Evolutionary conservation across 2,329 filamentous ascomycete species (phyloP), one percentile per base, ranked within the genome.

Genomic region (Cercospora sesami): DNA sequence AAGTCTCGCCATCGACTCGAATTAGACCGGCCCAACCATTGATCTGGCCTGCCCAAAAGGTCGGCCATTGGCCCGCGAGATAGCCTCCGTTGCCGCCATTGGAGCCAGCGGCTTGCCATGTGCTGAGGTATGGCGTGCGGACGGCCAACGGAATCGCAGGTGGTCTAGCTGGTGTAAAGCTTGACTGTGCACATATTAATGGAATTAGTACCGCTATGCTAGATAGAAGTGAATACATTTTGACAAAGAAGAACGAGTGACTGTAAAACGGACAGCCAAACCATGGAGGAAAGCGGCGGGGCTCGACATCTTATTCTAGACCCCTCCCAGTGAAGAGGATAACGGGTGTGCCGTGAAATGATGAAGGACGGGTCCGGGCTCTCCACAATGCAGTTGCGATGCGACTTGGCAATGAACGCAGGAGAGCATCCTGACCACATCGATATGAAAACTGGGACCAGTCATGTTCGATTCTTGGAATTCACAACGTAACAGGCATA

Each of bases 131-230:
- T 0, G 91, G 91, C 9, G 88, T 90, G 69, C 87, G 88, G 55
- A 94, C 91, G 53, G 90, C 90, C 36, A 94, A 79, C 12, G 91
- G 91, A 30, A 91, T 83, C 1, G 90, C 85, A 16, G 90, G 90
- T 51, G 90, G 89, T 6, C 88, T 84, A 39, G 86, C 85, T 36
- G 90, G 90, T 39, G 80, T 83, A 75, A 91, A 91, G 1, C 83
- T 86, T 9, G 88, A 90, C 57, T 77, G 68, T 14, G 72, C 74
- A 36, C 65, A 59, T 58, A 69, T 68, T 64, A 66, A 48, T 57
- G 69, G 39, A 39, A 73, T 60, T 58, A 73, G 42, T 26, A 68
- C 31, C 30, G 67, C 48, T 33, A 70, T 23, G 62, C 42, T 65
- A 23, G 30, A 70, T 60, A 68, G 61, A 61, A 72, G 60, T 58